Percentiles rank a stretch among this genome's conserved stretches.
These are phyloP conservation scores for Sporobolomyces pararoseus DNA, from an alignment of 768 basidiomycete species.

Conservation along the genomic window DNA sequence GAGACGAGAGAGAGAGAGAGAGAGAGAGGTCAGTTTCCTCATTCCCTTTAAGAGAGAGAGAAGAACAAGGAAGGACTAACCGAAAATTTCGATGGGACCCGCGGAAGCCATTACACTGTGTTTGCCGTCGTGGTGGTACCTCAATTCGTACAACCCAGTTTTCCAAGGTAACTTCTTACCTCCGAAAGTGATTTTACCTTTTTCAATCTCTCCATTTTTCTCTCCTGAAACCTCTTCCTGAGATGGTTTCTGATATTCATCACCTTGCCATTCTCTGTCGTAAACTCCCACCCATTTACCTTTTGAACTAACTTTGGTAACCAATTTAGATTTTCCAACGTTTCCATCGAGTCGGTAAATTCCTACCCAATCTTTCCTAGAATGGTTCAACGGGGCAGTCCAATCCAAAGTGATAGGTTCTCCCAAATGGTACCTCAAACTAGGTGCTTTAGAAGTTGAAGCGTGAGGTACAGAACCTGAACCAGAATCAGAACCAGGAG, in stretches of 20 bases:
- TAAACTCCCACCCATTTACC: slow-evolving; percentile 93
- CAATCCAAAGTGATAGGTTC: slow-evolving; percentile 81
- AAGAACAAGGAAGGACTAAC: slow-evolving; percentile 55
- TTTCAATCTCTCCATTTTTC: slow-evolving; percentile 42
- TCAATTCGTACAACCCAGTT: slow-evolving; percentile 78
- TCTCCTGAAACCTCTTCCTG: slow-evolving; percentile 44
- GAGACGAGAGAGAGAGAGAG: no score
- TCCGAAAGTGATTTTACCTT: slow-evolving; percentile 68
- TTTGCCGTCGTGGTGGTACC: slow-evolving; percentile 92
- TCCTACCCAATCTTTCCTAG: slow-evolving; percentile 92
- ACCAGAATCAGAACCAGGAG: no score
- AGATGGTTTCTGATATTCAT: slow-evolving; percentile 56
- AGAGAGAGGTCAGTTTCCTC: no score
- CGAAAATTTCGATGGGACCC: slow-evolving; percentile 81
- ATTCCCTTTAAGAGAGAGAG: slow-evolving; percentile 23
- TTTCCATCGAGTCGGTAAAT: slow-evolving; percentile 69
- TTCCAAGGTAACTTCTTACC: slow-evolving; percentile 80
- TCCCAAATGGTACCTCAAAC: slow-evolving; percentile 74
- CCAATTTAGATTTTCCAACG: slow-evolving; percentile 59
- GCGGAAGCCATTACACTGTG: slow-evolving; percentile 88
- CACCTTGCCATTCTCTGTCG: slow-evolving; percentile 88
- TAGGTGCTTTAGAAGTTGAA: slow-evolving; percentile 21
- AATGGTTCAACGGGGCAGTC: slow-evolving; percentile 81
- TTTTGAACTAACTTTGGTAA: slow-evolving; percentile 77
- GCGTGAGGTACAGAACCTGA: slow-evolving; percentile 24